Conservation (phyloP, 257 asterid species). For the Ophiorrhiza pumila region DNA sequence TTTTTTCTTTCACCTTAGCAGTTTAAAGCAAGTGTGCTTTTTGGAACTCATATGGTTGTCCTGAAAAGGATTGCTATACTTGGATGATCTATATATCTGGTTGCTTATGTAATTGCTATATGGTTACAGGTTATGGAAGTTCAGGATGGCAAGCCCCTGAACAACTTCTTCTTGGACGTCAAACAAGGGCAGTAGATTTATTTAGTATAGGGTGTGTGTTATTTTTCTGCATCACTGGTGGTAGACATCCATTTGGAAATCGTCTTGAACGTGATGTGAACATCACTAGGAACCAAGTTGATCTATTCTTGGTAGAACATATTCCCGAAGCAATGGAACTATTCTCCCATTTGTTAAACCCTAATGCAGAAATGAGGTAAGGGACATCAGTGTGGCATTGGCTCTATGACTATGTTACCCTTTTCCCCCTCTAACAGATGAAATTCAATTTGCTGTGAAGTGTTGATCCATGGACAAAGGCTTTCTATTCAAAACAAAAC, state of each 20-base stretch:
- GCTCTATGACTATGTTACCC: not conserved
- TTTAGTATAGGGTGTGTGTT: conserved; percentile 87
- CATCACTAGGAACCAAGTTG: conserved; percentile 59
- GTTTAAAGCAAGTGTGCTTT: no score
- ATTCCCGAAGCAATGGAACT: conserved; percentile 91
- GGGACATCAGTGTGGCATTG: not conserved
- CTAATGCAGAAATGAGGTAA: conserved; percentile 72
- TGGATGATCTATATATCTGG: not conserved
- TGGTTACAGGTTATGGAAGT: conserved; percentile 77
- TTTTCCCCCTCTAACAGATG: not conserved
- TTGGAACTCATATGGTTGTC: not conserved
- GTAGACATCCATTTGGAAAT: conserved; percentile 89
- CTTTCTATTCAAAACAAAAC: not conserved
- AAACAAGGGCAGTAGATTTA: conserved; percentile 88
- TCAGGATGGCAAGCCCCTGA: conserved; percentile 99
- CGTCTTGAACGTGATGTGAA: conserved; percentile 85
- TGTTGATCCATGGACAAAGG: not conserved
- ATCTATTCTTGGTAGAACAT: conserved; percentile 77
- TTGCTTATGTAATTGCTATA: not conserved
- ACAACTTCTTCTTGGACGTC: conserved; percentile 89
- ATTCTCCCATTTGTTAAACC: conserved; percentile 55
- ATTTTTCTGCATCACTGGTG: conserved; percentile 83
- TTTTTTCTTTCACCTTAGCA: not conserved
- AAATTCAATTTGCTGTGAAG: not conserved
- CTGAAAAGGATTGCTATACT: not conserved